A percentile compares a stretch with the other conserved stretches of the same genome.
phyloP scores from a whole-genome alignment of 2,329 filamentous ascomycete genomes.

The Talaromyces piceae region DNA sequence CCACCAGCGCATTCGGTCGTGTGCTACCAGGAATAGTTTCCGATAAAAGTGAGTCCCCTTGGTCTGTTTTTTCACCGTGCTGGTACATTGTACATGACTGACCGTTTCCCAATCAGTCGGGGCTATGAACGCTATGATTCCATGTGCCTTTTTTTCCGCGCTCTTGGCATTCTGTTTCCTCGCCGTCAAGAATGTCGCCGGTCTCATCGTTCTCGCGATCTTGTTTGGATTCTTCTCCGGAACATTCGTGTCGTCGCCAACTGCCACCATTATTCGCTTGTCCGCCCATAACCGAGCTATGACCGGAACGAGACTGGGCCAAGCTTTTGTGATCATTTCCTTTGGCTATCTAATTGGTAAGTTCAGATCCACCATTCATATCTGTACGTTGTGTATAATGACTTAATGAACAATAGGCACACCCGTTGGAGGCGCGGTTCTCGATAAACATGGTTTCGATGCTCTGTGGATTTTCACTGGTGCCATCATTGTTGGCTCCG shows the following conservation, averaged over 20 bases:
- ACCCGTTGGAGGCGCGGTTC: conserved; percentile 7
- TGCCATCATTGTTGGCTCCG: not conserved
- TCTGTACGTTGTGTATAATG: not conserved
- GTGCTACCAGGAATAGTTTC: conserved; percentile 27
- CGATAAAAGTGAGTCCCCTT: conserved; percentile 17
- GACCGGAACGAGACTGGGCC: conserved; percentile 5
- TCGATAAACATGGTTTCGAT: conserved; percentile 5
- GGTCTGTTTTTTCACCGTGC: not conserved
- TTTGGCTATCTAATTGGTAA: conserved; percentile 10
- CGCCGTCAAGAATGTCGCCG: not conserved
- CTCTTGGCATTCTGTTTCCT: conserved; percentile 6
- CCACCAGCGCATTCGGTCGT: conserved; percentile 27
- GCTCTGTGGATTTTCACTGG: conserved; percentile 6
- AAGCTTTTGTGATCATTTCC: conserved; percentile 3
- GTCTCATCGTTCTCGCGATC: conserved; percentile 1
- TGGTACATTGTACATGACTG: not conserved
- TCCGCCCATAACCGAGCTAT: not conserved
- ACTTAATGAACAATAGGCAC: conserved; percentile 1
- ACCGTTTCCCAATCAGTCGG: not conserved
- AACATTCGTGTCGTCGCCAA: conserved; percentile 2
- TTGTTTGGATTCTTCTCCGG: conserved; percentile 4
- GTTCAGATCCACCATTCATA: not conserved
- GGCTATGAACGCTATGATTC: conserved; percentile 1
- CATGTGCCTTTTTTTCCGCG: not conserved
- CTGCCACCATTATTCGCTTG: not conserved